A percentile compares a stretch with the other conserved stretches of the same genome.
Conservation (phyloP, 2,329 filamentous ascomycete genomes). For the Talaromyces sp. region DNA sequence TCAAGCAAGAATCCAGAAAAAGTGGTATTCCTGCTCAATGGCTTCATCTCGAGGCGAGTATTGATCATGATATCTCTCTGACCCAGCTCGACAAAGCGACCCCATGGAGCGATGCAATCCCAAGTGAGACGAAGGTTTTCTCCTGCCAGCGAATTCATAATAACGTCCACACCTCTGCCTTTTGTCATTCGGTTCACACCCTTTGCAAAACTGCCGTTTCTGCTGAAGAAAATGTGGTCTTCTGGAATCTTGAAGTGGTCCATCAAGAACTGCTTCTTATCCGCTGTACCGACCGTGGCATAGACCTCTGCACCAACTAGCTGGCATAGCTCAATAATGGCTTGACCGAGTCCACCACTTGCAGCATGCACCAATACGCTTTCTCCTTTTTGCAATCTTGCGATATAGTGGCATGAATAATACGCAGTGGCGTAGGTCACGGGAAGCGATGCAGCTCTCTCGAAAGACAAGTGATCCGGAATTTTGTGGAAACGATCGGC, state of each 20-base stretch:
- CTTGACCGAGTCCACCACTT: constrained; percentile 22
- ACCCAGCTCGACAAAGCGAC: constrained; percentile 19
- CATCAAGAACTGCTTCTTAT: constrained; percentile 21
- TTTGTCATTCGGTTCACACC: constrained; percentile 20
- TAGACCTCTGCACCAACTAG: constrained; percentile 21
- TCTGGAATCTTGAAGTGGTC: constrained; percentile 19
- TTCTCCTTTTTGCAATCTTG: constrained; percentile 16
- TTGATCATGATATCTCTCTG: constrained; percentile 15
- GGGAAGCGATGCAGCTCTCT: constrained; percentile 20
- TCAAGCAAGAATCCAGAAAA: constrained; percentile 15
- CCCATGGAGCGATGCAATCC: constrained; percentile 19
- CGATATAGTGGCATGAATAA: constrained; percentile 18
- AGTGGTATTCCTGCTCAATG: constrained; percentile 16
- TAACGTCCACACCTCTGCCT: constrained; percentile 19
- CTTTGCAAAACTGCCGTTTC: constrained; percentile 20
- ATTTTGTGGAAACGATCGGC: constrained; percentile 16
- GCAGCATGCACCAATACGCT: constrained; percentile 23
- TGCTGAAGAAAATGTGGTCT: constrained; percentile 22
- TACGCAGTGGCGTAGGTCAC: constrained; percentile 19
- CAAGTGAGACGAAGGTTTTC: constrained; percentile 17
- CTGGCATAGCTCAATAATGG: constrained; percentile 20
- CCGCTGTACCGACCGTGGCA: constrained; percentile 20
- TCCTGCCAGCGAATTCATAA: constrained; percentile 17
- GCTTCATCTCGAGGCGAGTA: constrained; percentile 14
- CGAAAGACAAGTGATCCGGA: constrained; percentile 18